A percentile compares a stretch with the other conserved stretches of the same genome.
Conservation (phyloP, 83 land plant genomes). For the Isoetes engelmannii region DNA sequence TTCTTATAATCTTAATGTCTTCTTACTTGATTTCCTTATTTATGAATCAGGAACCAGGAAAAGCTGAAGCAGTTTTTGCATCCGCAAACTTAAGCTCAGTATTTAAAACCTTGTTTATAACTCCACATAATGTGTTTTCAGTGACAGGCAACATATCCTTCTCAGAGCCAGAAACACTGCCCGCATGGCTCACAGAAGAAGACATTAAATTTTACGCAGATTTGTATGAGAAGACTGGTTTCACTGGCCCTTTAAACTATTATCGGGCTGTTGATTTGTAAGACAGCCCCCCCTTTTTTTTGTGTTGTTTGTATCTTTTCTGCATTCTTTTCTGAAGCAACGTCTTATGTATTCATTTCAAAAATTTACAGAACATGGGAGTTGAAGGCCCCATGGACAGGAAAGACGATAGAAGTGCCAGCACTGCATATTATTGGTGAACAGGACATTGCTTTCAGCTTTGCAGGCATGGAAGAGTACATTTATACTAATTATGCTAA, state of each 20-base stretch:
- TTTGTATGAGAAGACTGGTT: constrained; percentile 56
- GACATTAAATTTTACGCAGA: constrained; percentile 45
- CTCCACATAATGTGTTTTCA: not conserved
- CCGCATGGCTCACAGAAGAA: constrained; percentile 65
- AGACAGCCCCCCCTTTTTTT: not conserved
- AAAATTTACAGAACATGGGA: constrained; percentile 3
- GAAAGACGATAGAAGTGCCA: constrained; percentile 4
- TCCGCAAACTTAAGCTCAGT: not conserved
- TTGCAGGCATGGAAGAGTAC: constrained; percentile 15
- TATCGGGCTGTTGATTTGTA: constrained; percentile 50
- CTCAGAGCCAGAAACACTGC: constrained; percentile 14
- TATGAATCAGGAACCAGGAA: constrained; percentile 43
- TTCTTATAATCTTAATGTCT: not conserved
- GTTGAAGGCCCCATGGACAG: constrained; percentile 18
- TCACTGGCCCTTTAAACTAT: constrained; percentile 63
- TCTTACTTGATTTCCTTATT: constrained; percentile 14
- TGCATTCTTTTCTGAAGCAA: no score
- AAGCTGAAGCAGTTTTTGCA: constrained; percentile 43
- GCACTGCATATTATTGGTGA: constrained; percentile 20
- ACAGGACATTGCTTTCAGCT: constrained; percentile 14
- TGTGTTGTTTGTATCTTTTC: no score
- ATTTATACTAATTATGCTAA: not conserved
- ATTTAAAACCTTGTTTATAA: not conserved
- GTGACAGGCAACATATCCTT: not conserved
- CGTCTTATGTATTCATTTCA: no score